These are phyloP conservation scores for Vinca minor DNA, from an alignment of 257 asterid species.

Conservation along the genomic window DNA sequence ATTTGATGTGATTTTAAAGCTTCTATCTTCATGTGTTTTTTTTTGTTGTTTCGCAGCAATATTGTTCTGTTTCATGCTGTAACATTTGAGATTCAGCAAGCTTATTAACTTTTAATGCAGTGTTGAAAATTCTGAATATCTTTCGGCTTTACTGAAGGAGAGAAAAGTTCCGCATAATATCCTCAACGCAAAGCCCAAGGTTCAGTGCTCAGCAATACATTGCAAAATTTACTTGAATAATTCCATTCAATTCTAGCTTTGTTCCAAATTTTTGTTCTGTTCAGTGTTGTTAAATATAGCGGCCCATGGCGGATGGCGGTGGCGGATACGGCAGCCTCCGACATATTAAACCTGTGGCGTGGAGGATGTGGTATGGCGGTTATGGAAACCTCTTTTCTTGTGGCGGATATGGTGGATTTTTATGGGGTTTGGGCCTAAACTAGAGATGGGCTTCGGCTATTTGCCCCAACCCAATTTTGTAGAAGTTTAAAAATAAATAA, in stretches of 20 bases:
- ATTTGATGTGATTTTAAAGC: not conserved
- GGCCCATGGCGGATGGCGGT: no score
- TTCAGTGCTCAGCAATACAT: conserved; percentile 19
- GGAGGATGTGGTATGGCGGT: no score
- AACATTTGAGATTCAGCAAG: not conserved
- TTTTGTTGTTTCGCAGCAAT: not conserved
- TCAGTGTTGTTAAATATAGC: no score
- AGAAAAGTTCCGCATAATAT: conserved; percentile 83
- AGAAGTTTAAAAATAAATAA: no score
- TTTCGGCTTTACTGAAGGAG: conserved; percentile 64
- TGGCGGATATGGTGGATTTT: no score
- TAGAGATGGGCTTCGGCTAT: no score
- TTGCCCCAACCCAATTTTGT: no score
- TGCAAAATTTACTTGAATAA: conserved; percentile 8
- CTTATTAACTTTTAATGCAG: conserved; percentile 46
- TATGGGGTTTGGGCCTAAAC: no score
- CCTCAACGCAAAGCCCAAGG: conserved; percentile 99
- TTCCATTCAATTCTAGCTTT: conserved; percentile 6
- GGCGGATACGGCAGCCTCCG: no score
- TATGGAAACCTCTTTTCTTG: no score
- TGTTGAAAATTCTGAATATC: conserved; percentile 87
- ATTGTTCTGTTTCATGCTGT: not conserved
- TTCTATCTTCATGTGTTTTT: not conserved
- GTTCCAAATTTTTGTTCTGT: conserved; percentile 10
- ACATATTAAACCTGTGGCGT: no score